These are phyloP conservation scores for cucumber (Cucumis sativus) DNA, from an alignment of 306 rosid species.

Conservation along the genomic window Cucumber_9930_V3 NC_026658.2:6323001-6323500, in stretches of 20 bases:
- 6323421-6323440: background rate
- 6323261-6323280: background rate
- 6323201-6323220: background rate
- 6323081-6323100: background rate
- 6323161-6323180: background rate
- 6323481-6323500: no score
- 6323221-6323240: slow-evolving; percentile 16
- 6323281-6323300: background rate
- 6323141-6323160: background rate
- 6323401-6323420: background rate
- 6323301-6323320: background rate
- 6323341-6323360: background rate
- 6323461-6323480: background rate
- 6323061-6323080: slow-evolving; percentile 21
- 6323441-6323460: background rate
- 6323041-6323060: slow-evolving; percentile 42
- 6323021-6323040: slow-evolving; percentile 25
- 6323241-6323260: slow-evolving; percentile 15
- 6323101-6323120: background rate
- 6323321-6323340: background rate
- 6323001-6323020: slow-evolving; percentile 13
- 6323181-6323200: background rate
- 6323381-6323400: background rate
- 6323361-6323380: background rate
- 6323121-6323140: background rate